Conservation (phyloP, 2,329 filamentous ascomycete genomes). For the Microdochium paspali region DNA sequence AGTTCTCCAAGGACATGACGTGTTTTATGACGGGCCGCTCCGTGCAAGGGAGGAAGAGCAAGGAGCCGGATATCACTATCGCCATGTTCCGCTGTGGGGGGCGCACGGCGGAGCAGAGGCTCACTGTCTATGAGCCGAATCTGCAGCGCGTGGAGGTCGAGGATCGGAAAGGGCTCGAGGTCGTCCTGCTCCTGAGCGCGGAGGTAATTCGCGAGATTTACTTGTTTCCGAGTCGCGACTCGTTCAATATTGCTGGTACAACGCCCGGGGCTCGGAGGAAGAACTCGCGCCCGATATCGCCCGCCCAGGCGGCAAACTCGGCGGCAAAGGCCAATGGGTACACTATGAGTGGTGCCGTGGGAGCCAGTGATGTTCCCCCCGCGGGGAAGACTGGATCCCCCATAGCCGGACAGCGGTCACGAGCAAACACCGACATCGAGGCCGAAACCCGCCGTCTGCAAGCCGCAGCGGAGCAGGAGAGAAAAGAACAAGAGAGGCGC, state of each 20-base stretch:
- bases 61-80: constrained; percentile 93
- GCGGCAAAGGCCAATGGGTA: constrained; percentile 10
- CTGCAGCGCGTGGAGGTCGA: constrained; percentile 84
- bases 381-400: constrained; percentile 6
- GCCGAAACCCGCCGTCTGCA: constrained; percentile 69
- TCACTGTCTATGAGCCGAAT: constrained; percentile 92
- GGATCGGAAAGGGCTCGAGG: constrained; percentile 85
- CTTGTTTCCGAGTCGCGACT: constrained; percentile 55
- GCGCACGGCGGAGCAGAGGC: constrained; percentile 44
- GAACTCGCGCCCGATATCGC: constrained; percentile 30
- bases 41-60: constrained; percentile 64
- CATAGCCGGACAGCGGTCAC: constrained; percentile 7
- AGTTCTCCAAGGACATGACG: constrained; percentile 77
- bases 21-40: constrained; percentile 79
- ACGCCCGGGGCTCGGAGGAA: constrained; percentile 23
- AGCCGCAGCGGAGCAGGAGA: constrained; percentile 42
- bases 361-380: constrained; percentile 5
- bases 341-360: constrained; percentile 31
- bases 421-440: constrained; percentile 43
- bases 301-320: constrained; percentile 13
- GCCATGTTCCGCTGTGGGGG: constrained; percentile 70
- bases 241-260: constrained; percentile 63
- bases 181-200: constrained; percentile 59
- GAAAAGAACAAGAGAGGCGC: constrained; percentile 44
- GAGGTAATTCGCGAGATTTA: constrained; percentile 59